Evolutionary conservation across 768 basidiomycete genomes (phyloP).

Genomic region (Russula sp.): DNA sequence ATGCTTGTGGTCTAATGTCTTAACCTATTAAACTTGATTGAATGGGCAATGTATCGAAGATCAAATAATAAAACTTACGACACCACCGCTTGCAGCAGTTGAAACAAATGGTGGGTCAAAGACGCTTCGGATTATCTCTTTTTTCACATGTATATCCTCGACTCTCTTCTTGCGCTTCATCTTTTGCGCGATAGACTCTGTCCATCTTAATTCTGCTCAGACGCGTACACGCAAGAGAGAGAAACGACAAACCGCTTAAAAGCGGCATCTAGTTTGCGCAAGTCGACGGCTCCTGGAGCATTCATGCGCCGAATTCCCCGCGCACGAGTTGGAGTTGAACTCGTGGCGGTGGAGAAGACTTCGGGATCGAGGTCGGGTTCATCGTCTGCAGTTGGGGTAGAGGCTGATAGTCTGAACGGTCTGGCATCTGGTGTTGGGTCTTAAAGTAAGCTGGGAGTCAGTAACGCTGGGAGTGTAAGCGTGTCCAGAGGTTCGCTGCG

Average conservation of each 20-base stretch:
- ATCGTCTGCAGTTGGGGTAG: constrained; percentile 43
- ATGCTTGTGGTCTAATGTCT: constrained; percentile 77
- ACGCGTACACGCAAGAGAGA: background rate
- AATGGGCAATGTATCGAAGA: background rate
- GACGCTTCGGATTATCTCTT: constrained; percentile 75
- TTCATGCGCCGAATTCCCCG: constrained; percentile 37
- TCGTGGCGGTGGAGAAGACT: constrained; percentile 34
- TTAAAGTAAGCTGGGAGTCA: background rate
- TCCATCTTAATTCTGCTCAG: constrained; percentile 55
- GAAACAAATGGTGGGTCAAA: constrained; percentile 62
- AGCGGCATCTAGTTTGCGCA: constrained; percentile 74
- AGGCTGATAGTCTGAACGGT: constrained; percentile 47
- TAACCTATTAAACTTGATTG: constrained; percentile 45
- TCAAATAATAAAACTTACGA: constrained; percentile 37
- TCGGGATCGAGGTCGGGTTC: constrained; percentile 38
- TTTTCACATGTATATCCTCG: constrained; percentile 54
- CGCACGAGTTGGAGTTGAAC: constrained; percentile 9
- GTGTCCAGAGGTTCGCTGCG: background rate
- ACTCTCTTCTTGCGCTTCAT: constrained; percentile 76
- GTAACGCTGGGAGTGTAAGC: background rate
- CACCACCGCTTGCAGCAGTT: constrained; percentile 37
- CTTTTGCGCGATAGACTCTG: constrained; percentile 81
- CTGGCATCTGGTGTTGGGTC: constrained; percentile 41
- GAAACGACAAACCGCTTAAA: constrained; percentile 64
- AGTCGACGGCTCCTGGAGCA: constrained; percentile 68